These are phyloP conservation scores for Adansonia rubrostipa DNA, from an alignment of 441 rosid species.

Conservation along the genomic window DNA sequence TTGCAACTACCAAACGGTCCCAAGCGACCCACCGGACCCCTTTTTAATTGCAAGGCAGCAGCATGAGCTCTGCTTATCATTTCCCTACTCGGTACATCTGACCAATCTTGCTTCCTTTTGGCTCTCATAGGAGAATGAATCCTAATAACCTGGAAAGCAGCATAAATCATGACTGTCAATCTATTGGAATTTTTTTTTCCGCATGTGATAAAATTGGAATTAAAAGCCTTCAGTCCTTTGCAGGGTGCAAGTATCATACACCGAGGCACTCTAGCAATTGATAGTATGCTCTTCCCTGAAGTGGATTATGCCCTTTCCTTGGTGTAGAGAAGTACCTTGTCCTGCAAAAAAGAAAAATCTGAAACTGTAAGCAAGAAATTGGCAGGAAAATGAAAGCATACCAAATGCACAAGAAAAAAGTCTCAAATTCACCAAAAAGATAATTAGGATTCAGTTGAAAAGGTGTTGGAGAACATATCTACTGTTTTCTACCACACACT, in stretches of 20 bases:
- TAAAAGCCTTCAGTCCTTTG: constrained; percentile 10
- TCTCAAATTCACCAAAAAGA: not conserved
- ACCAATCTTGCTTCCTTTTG: constrained; percentile 78
- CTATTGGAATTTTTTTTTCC: not conserved
- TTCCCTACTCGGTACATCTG: constrained; percentile 81
- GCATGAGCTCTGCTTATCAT: constrained; percentile 73
- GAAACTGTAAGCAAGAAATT: constrained; percentile 10
- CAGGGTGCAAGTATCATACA: constrained; percentile 49
- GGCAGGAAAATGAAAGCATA: not conserved
- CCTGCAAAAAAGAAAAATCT: constrained; percentile 45
- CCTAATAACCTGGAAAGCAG: constrained; percentile 70
- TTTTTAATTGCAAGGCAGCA: constrained; percentile 76
- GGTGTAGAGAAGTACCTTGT: constrained; percentile 93
- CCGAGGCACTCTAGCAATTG: constrained; percentile 98
- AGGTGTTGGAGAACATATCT: constrained; percentile 6
- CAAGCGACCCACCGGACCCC: constrained; percentile 47
- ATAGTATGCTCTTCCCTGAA: constrained; percentile 97
- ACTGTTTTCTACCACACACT: constrained; percentile 10
- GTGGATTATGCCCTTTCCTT: constrained; percentile 97
- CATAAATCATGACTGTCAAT: constrained; percentile 33
- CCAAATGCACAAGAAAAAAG: constrained; percentile 8
- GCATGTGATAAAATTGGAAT: constrained; percentile 2
- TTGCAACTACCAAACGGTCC: constrained; percentile 92
- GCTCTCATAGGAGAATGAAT: constrained; percentile 97
- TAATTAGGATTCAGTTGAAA: constrained; percentile 11